phyloP scores from a whole-genome alignment of 768 basidiomycete genomes.

The Hygrocybe punicea region DNA sequence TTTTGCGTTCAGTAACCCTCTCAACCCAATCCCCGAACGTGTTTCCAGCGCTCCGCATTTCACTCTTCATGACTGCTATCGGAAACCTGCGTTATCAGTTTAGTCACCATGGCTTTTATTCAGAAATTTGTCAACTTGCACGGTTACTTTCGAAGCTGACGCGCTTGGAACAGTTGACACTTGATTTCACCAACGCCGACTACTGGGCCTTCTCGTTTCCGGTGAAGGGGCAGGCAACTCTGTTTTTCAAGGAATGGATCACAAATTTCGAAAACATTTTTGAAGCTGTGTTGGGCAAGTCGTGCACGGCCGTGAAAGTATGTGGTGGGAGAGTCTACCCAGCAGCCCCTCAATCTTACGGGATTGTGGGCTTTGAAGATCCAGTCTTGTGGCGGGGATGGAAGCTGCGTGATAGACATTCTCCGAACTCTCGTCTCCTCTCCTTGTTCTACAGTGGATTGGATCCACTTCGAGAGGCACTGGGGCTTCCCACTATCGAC shows the following conservation, averaged over 20 bases:
- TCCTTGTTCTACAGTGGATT: background rate
- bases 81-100: background rate
- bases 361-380: background rate
- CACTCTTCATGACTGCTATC: background rate
- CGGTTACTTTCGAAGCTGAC: background rate
- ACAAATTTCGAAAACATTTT: background rate
- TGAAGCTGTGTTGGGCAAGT: background rate
- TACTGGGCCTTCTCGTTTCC: background rate
- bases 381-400: background rate
- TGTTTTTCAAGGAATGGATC: background rate
- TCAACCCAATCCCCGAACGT: slow-evolving; percentile 53
- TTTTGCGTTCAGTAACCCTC: slow-evolving; percentile 49
- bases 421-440: background rate
- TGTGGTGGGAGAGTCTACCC: background rate
- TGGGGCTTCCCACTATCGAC: background rate
- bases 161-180: background rate
- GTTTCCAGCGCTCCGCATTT: slow-evolving; percentile 31
- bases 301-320: background rate
- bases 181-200: background rate
- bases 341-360: background rate
- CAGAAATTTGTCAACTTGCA: background rate
- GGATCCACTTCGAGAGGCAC: background rate
- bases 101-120: background rate
- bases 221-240: background rate
- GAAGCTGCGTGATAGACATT: background rate